A percentile compares a stretch with the other conserved stretches of the same genome.
phyloP scores from a whole-genome alignment of 108 stramenopile species.

The Cyclotella atomus region DNA sequence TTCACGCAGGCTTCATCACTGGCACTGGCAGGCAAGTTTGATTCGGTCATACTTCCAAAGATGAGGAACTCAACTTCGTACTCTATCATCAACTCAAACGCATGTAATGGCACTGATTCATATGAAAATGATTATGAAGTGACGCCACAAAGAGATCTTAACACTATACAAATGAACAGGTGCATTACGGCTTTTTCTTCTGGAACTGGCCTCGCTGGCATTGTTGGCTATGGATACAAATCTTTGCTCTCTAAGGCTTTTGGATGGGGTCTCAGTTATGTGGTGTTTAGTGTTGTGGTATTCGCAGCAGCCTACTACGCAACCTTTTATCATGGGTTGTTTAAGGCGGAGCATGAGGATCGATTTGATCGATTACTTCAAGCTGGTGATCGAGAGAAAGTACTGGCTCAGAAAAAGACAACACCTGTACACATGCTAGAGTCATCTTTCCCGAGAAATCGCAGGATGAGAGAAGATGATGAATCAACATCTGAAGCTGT shows the following conservation, averaged over 20 bases:
- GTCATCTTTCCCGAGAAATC: neutral
- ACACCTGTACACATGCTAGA: neutral
- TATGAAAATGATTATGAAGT: too few relatives aligned
- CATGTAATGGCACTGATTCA: too few relatives aligned
- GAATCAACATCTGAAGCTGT: neutral
- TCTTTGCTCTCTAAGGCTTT: slow-evolving; percentile 30
- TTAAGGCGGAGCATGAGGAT: slow-evolving; percentile 4
- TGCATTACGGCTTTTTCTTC: slow-evolving; percentile 77
- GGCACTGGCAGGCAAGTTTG: slow-evolving; percentile 74
- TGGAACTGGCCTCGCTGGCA: slow-evolving; percentile 84
- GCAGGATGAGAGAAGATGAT: neutral
- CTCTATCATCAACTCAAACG: neutral
- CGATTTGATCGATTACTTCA: slow-evolving; percentile 1
- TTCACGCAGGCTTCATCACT: slow-evolving; percentile 63
- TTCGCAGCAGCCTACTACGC: slow-evolving; percentile 20
- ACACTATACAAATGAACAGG: slow-evolving; percentile 7
- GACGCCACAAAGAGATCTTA: too few relatives aligned
- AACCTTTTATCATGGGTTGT: slow-evolving; percentile 25
- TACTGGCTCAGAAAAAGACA: neutral
- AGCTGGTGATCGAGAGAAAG: neutral
- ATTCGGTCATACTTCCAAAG: slow-evolving; percentile 12
- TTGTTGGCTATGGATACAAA: slow-evolving; percentile 77
- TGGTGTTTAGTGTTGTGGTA: slow-evolving; percentile 34
- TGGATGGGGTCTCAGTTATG: slow-evolving; percentile 27
- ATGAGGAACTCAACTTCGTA: neutral